These are phyloP conservation scores for Arachis stenosperma DNA, from an alignment of 306 rosid genomes.

Conservation along the genomic window DNA sequence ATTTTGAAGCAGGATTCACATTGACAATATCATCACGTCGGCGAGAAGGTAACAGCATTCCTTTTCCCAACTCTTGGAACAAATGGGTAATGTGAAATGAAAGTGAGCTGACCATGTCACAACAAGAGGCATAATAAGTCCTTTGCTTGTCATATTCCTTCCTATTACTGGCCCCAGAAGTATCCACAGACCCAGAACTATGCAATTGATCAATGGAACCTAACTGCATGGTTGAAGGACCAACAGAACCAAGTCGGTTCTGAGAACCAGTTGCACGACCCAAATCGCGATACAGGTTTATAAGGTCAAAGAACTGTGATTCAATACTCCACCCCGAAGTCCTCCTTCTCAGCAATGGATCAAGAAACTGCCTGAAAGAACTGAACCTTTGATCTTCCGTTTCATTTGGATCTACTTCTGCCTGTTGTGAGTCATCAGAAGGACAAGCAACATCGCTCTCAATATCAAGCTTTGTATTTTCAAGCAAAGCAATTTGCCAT, in stretches of 20 bases:
- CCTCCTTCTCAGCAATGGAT: slow-evolving; percentile 88
- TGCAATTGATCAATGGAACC: slow-evolving; percentile 57
- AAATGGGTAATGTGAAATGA: slow-evolving; percentile 94
- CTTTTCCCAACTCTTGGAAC: slow-evolving; percentile 97
- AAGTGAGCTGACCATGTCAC: slow-evolving; percentile 93
- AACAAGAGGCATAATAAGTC: slow-evolving; percentile 76
- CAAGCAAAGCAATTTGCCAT: slow-evolving; percentile 93
- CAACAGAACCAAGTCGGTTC: slow-evolving; percentile 58
- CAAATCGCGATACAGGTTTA: slow-evolving; percentile 85
- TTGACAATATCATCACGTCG: slow-evolving; percentile 92
- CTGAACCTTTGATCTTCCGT: slow-evolving; percentile 86
- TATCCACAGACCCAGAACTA: slow-evolving; percentile 55
- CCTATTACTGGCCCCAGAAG: slow-evolving; percentile 53
- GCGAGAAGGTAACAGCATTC: slow-evolving; percentile 90
- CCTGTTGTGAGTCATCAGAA: slow-evolving; percentile 58
- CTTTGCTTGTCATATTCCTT: slow-evolving; percentile 77
- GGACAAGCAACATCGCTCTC: slow-evolving; percentile 71
- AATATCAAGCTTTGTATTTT: slow-evolving; percentile 68
- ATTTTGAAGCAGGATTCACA: slow-evolving; percentile 83
- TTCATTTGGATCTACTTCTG: slow-evolving; percentile 68
- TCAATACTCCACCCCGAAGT: slow-evolving; percentile 91
- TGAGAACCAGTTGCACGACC: slow-evolving; percentile 83
- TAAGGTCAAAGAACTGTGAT: slow-evolving; percentile 93
- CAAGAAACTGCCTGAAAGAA: slow-evolving; percentile 95
- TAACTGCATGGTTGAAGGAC: slow-evolving; percentile 56